Conservation (phyloP, 192 early-diverging fungal genomes). For the Coemansia interrupta region DNA sequence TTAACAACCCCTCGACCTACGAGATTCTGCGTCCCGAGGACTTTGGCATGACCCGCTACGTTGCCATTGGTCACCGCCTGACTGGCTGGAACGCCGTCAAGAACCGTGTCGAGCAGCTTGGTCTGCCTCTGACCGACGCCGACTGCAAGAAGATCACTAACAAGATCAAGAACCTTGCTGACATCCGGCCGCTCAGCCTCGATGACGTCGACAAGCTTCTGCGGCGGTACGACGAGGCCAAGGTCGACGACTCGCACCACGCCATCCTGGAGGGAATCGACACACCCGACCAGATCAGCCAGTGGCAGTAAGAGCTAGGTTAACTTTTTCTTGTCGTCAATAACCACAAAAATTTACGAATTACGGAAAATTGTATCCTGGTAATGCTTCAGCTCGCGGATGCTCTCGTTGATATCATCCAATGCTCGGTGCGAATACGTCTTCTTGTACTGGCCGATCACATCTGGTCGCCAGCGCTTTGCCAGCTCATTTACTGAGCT, state of each 20-base stretch:
- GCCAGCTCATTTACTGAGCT: slow-evolving; percentile 82
- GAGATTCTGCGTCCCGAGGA: slow-evolving; percentile 98
- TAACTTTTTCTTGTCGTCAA: not conserved
- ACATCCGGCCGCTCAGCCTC: slow-evolving; percentile 86
- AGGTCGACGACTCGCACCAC: slow-evolving; percentile 55
- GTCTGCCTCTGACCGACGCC: slow-evolving; percentile 76
- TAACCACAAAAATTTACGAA: slow-evolving; percentile 35
- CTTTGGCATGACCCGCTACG: slow-evolving; percentile 98
- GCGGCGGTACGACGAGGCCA: slow-evolving; percentile 54
- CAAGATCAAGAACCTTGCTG: slow-evolving; percentile 93
- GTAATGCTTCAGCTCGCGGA: slow-evolving; percentile 80
- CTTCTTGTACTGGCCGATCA: slow-evolving; percentile 48
- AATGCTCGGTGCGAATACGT: slow-evolving; percentile 63
- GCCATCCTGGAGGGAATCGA: slow-evolving; percentile 52
- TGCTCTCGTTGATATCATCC: slow-evolving; percentile 85
- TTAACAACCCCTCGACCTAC: slow-evolving; percentile 98
- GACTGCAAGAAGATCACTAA: slow-evolving; percentile 88
- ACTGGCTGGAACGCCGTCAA: slow-evolving; percentile 99
- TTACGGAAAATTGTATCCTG: slow-evolving; percentile 54
- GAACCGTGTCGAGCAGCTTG: slow-evolving; percentile 93
- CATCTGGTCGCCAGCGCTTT: slow-evolving; percentile 65
- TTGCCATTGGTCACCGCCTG: slow-evolving; percentile 93
- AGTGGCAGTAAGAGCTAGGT: slow-evolving; percentile 12
- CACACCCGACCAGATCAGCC: slow-evolving; percentile 55
- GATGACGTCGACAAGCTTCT: slow-evolving; percentile 84